Conservation (phyloP, 1,284 basidiomycete genomes). For the Sporisorium iseilematis-ciliati region DNA sequence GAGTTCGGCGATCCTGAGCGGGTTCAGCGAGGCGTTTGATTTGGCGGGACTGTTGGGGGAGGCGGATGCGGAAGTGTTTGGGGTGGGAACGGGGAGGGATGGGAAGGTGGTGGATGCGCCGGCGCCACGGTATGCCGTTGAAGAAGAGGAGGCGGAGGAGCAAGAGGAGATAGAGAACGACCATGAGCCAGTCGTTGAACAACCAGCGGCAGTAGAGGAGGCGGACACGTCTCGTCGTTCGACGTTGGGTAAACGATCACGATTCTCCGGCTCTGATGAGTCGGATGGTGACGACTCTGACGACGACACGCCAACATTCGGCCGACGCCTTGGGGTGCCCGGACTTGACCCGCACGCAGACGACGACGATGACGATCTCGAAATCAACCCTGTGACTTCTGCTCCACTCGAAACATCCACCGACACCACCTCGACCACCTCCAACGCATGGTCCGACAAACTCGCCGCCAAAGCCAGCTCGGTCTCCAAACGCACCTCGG, state of each 20-base stretch:
- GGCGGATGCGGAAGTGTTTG: constrained; percentile 66
- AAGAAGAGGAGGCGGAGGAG: constrained; percentile 7
- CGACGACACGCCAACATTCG: not conserved
- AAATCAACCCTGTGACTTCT: not conserved
- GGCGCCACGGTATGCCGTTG: constrained; percentile 16
- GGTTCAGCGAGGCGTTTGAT: constrained; percentile 66
- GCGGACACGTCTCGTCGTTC: constrained; percentile 32
- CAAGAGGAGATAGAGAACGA: constrained; percentile 28
- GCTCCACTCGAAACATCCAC: not conserved
- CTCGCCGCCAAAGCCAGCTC: constrained; percentile 27
- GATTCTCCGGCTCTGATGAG: constrained; percentile 13
- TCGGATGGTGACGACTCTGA: constrained; percentile 10
- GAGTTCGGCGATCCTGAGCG: constrained; percentile 44
- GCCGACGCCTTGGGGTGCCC: constrained; percentile 17
- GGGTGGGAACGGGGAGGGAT: constrained; percentile 33
- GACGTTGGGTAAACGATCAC: constrained; percentile 40
- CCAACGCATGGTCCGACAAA: constrained; percentile 24
- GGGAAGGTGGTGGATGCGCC: constrained; percentile 16
- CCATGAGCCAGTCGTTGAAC: constrained; percentile 5
- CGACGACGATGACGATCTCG: constrained; percentile 9
- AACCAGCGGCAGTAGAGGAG: not conserved
- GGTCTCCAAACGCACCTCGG: constrained; percentile 21
- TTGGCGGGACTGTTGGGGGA: constrained; percentile 66
- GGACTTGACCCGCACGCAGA: constrained; percentile 14
- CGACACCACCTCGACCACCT: not conserved